Percentiles rank a stretch among this genome's conserved stretches.
These are phyloP conservation scores for Hypoxylon fuscum DNA, from an alignment of 495 filamentous ascomycete genomes.

Conservation along the genomic window DNA sequence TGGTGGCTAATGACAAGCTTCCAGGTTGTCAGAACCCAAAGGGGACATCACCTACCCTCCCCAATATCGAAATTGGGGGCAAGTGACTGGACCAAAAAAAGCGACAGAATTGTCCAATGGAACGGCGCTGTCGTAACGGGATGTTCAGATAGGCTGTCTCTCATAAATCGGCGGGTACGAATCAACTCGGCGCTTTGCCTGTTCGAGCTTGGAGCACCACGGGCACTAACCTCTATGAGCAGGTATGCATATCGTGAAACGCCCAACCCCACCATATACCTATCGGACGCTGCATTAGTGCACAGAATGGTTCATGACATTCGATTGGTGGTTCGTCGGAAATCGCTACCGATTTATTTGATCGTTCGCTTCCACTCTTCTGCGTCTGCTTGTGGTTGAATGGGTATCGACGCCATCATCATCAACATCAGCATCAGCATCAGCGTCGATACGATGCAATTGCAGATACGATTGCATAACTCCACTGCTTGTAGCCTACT, in stretches of 20 bases:
- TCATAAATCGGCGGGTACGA: constrained; percentile 1
- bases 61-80: not conserved
- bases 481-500: not conserved
- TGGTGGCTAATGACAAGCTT: not conserved
- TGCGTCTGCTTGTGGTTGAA: too few species aligned
- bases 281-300: constrained; percentile 17
- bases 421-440: not conserved
- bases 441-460: not conserved
- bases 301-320: too few species aligned
- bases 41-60: too few species aligned
- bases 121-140: constrained; percentile 13
- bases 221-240: constrained; percentile 36
- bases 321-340: too few species aligned
- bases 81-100: constrained; percentile 19
- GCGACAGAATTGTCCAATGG: constrained; percentile 35
- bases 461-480: not conserved
- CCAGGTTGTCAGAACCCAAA: not conserved
- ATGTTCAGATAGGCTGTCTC: constrained; percentile 26
- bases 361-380: not conserved
- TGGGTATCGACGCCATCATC: not conserved
- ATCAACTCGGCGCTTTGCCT: constrained; percentile 11
- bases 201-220: constrained; percentile 18
- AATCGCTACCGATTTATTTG: constrained; percentile 22
- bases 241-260: constrained; percentile 40
- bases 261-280: constrained; percentile 21